Evolutionary conservation across 129 eudicot species (phyloP).

Genomic region (Pseudognaphalium luteoalbum): DNA sequence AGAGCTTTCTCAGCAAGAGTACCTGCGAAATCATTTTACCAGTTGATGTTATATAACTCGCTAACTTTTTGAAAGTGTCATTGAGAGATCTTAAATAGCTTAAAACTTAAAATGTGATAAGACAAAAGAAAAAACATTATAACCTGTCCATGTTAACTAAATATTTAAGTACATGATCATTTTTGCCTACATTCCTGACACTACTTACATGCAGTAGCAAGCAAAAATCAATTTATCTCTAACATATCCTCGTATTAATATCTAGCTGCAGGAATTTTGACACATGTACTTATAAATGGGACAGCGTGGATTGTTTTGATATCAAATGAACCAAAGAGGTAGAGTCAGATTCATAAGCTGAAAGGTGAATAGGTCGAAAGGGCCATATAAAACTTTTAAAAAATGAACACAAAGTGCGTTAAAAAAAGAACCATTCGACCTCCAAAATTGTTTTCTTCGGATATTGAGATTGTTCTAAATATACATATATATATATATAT

Average conservation of each 20-base stretch:
- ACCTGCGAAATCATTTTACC: constrained; percentile 43
- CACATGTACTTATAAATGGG: not conserved
- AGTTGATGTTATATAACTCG: not conserved
- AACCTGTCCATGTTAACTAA: not conserved
- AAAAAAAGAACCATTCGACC: not conserved
- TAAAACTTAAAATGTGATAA: not conserved
- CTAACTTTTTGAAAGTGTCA: not conserved
- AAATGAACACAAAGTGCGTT: not conserved
- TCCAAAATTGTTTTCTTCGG: not conserved
- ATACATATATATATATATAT: no score
- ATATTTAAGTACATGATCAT: not conserved
- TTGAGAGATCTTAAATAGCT: not conserved
- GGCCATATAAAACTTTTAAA: not conserved
- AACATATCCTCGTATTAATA: not conserved
- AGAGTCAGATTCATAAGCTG: not conserved
- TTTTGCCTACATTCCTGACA: constrained; percentile 4
- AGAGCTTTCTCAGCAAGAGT: constrained; percentile 98
- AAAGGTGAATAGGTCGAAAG: not conserved
- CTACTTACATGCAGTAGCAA: not conserved
- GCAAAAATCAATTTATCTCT: not conserved
- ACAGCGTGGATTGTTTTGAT: not conserved
- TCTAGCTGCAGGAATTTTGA: not conserved
- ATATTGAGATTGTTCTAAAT: not conserved
- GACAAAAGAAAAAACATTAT: not conserved
- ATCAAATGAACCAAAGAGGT: not conserved